Evolutionary conservation across 106 monocot species (phyloP).

Genomic region (Dendrobium nobile): DNA sequence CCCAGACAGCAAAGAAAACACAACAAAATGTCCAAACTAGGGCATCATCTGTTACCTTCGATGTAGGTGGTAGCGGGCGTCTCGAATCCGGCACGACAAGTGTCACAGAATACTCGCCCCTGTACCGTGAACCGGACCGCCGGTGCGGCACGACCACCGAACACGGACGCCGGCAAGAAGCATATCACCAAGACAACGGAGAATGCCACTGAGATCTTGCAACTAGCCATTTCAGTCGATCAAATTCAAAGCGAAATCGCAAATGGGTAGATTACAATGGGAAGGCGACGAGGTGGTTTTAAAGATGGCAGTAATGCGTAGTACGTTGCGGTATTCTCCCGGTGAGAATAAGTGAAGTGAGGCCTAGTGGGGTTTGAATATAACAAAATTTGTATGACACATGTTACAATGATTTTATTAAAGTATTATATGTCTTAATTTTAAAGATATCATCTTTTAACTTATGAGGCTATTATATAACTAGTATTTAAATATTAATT

Average conservation of each 20-base stretch:
- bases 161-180: conserved; percentile 13
- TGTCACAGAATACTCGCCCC: conserved; percentile 86
- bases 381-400: too few species aligned
- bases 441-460: too few species aligned
- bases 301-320: too few species aligned
- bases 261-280: not conserved
- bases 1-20: not conserved
- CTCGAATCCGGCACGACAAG: conserved; percentile 76
- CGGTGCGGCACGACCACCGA: conserved; percentile 14
- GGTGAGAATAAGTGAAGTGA: too few species aligned
- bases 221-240: conserved; percentile 12
- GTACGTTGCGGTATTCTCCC: too few species aligned
- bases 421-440: too few species aligned
- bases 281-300: not conserved
- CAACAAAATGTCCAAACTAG: not conserved
- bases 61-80: conserved; percentile 79
- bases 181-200: conserved; percentile 7
- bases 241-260: not conserved
- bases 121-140: conserved; percentile 36
- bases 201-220: conserved; percentile 1
- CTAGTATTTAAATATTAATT: too few species aligned
- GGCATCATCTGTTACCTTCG: conserved; percentile 22
- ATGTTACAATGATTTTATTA: too few species aligned
- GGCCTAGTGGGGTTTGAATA: too few species aligned
- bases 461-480: too few species aligned